Base-by-base conservation (phyloP, 1,284 basidiomycete species). In the Gomphus bonarii region DNA sequence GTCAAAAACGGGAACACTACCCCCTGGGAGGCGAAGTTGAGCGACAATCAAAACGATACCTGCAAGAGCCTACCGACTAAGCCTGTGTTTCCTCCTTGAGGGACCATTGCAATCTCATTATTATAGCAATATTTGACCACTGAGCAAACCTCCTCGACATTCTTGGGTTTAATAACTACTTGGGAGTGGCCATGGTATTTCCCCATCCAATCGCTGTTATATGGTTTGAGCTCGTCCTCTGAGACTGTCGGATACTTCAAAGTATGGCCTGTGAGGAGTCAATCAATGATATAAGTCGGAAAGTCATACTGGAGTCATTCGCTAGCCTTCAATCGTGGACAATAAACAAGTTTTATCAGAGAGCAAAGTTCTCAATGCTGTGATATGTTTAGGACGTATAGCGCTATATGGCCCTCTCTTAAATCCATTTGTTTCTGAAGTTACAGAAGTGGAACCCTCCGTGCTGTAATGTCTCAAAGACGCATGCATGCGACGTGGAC, bases 31-130 rank as follows among this genome's bases (percentile, higher is more conserved):
- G 28, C 22, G 14, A 22, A 1, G 33, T 33, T 57, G 5, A 47
- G 1, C 35, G 38, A 54, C 30, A 38, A 9, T 56, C 54, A 74
- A 72, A 80, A 30, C 6, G 16, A 51, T 14, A 4, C 16, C 11
- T 33, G 16, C 33, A 35, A 35, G 11, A 22, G 35, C 50, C 6
- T 33, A 51, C 50, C 91, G 61, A 99, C 97, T 10, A 99, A 80
- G 22, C 97, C 97, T 0, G 97, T 99, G 73, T 99, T 99, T 31
- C 97, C 97, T 52, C 97, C 95, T 71, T 99, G 97, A 1, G 97
- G 97, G 1, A 97, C 94, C 50, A 99, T 81, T 20, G 87, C 85
- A 53, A 97, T 89, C 55, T 80, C 77, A 55, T 82, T 78, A 59
- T 85, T 75, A 64, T 86, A 82, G 71, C 93, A 97, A 75, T 85